phyloP scores from a whole-genome alignment of 176 grass and related monocot species.

The Pontederia crassipes region DNA sequence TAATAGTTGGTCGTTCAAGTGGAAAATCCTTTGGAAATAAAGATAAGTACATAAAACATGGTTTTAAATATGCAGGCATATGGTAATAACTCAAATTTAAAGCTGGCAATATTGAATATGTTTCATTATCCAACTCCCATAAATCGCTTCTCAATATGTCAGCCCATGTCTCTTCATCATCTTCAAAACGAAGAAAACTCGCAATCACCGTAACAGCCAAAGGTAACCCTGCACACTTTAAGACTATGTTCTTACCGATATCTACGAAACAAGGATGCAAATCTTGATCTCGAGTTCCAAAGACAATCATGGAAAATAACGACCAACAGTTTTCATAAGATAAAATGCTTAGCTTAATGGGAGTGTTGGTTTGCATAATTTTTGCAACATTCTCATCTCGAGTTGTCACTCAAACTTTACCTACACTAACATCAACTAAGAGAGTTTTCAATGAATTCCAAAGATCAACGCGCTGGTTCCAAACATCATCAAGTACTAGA shows the following conservation, averaged over 20 bases:
- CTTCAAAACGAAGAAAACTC: slow-evolving; percentile 11
- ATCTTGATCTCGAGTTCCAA: not conserved
- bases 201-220: slow-evolving; percentile 19
- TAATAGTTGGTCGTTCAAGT: too few species aligned
- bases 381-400: slow-evolving; percentile 2
- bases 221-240: slow-evolving; percentile 19
- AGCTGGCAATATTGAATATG: too few species aligned
- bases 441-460: slow-evolving; percentile 21
- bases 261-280: not conserved
- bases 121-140: not conserved
- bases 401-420: slow-evolving; percentile 26
- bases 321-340: slow-evolving; percentile 3
- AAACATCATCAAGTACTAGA: slow-evolving; percentile 26
- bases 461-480: slow-evolving; percentile 10
- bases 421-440: not conserved
- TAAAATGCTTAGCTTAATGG: not conserved
- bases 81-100: too few species aligned
- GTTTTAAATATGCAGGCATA: too few species aligned
- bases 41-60: too few species aligned
- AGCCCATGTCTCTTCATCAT: not conserved
- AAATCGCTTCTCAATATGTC: slow-evolving; percentile 10
- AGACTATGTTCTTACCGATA: slow-evolving; percentile 18
- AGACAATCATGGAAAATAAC: slow-evolving; percentile 1
- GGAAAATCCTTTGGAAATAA: too few species aligned
- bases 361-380: not conserved